Evolutionary conservation across 306 rosid species (phyloP).

Genomic region (Vigna reflexopilosa): DNA sequence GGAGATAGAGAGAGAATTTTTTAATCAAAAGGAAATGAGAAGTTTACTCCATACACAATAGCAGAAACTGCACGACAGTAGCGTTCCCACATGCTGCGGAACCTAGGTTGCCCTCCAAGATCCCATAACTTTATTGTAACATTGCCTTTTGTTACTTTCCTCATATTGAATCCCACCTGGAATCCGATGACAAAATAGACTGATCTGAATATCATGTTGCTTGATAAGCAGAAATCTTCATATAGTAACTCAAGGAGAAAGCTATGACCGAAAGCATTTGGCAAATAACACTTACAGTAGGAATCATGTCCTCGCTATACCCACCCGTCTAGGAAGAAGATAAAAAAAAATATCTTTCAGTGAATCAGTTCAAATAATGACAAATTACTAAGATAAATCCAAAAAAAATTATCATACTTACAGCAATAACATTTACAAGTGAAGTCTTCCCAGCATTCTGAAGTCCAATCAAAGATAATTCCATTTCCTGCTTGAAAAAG

Average conservation of each 20-base stretch:
- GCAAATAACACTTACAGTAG: slow-evolving; percentile 67
- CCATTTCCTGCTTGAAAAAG: slow-evolving; percentile 97
- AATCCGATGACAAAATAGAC: slow-evolving; percentile 41
- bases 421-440: slow-evolving; percentile 89
- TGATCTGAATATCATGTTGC: slow-evolving; percentile 14
- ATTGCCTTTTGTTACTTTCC: slow-evolving; percentile 92
- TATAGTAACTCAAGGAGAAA: slow-evolving; percentile 30
- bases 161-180: slow-evolving; percentile 96
- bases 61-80: slow-evolving; percentile 96
- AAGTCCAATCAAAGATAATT: slow-evolving; percentile 88
- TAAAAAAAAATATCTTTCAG: slow-evolving; percentile 21
- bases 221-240: slow-evolving; percentile 31
- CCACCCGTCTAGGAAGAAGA: slow-evolving; percentile 76
- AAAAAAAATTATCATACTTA: slow-evolving; percentile 54
- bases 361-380: slow-evolving; percentile 37
- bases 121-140: slow-evolving; percentile 96
- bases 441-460: slow-evolving; percentile 97
- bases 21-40: slow-evolving; percentile 36
- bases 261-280: slow-evolving; percentile 23
- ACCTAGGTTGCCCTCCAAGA: slow-evolving; percentile 97
- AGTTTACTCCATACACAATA: slow-evolving; percentile 68
- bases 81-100: slow-evolving; percentile 98
- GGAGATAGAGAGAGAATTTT: slow-evolving; percentile 4
- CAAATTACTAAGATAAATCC: neutral
- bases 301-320: slow-evolving; percentile 96